Conservation (phyloP, 1,284 basidiomycete genomes). For the Pholiota adiposa region DNA sequence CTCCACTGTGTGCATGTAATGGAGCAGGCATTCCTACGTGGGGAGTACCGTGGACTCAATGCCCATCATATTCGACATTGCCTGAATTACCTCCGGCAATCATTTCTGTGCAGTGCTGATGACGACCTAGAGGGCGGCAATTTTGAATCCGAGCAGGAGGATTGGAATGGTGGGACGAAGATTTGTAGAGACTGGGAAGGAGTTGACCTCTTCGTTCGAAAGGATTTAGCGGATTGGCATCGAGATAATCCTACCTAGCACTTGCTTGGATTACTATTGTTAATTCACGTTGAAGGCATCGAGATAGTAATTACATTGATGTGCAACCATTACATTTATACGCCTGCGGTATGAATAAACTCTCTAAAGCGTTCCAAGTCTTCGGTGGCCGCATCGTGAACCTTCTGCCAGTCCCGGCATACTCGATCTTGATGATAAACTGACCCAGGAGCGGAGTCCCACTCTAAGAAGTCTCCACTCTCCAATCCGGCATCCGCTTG, state of each 20-base stretch:
- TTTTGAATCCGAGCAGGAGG: background rate
- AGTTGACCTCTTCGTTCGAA: background rate
- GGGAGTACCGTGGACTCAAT: constrained; percentile 10
- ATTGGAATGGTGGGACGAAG: constrained; percentile 7
- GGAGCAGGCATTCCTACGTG: constrained; percentile 13
- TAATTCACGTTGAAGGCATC: too few species aligned
- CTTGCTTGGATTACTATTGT: too few species aligned
- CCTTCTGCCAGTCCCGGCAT: constrained; percentile 4
- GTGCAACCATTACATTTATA: too few species aligned
- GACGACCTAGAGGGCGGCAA: constrained; percentile 12
- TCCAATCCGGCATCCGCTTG: constrained; percentile 8
- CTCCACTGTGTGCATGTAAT: constrained; percentile 16
- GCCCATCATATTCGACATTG: constrained; percentile 20
- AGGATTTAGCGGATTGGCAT: background rate
- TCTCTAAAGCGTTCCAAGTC: background rate
- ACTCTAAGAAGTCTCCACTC: constrained; percentile 4
- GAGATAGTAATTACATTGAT: too few species aligned
- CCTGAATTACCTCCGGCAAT: constrained; percentile 19
- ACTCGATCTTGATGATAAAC: constrained; percentile 2
- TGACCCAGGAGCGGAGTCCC: background rate
- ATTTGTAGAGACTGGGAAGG: constrained; percentile 11
- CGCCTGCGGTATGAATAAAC: background rate
- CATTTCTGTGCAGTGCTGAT: constrained; percentile 18
- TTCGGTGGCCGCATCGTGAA: background rate
- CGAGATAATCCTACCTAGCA: background rate